Conservation (phyloP, 139 green algal species). For the Chlorella sorokiniana region DNA sequence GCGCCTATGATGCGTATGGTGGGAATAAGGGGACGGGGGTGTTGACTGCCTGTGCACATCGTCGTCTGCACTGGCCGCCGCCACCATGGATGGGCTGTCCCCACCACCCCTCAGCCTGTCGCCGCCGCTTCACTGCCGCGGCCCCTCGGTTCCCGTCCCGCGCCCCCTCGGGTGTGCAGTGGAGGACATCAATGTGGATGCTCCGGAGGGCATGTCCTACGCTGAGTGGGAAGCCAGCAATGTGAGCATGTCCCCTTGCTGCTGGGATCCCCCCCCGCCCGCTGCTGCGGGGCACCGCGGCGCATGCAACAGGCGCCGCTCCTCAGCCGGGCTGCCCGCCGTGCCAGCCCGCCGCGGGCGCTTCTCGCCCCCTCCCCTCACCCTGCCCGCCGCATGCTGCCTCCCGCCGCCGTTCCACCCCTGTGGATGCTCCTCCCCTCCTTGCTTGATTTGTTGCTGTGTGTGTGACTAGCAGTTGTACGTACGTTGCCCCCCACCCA, state of each 20-base stretch:
- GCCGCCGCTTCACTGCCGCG: neutral
- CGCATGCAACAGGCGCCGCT: neutral
- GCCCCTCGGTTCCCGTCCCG: neutral
- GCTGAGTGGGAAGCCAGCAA: conserved; percentile 37
- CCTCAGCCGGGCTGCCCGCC: too few relatives aligned
- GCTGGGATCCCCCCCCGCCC: neutral
- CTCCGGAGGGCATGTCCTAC: conserved; percentile 34
- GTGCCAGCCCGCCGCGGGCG: too few relatives aligned
- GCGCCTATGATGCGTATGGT: conserved; percentile 25
- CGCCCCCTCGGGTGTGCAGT: neutral
- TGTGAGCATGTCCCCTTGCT: neutral
- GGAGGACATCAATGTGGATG: conserved; percentile 28
- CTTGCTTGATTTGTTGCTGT: too few relatives aligned
- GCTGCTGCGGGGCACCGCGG: neutral
- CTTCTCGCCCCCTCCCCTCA: too few relatives aligned
- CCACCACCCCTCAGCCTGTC: neutral
- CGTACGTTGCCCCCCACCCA: too few relatives aligned
- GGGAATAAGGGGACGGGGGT: neutral
- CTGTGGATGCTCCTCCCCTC: too few relatives aligned
- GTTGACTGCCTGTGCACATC: neutral
- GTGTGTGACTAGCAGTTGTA: too few relatives aligned
- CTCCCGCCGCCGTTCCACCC: too few relatives aligned
- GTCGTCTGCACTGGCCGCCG: neutral
- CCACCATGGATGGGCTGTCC: neutral
- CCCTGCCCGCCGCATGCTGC: too few relatives aligned